Conservation (phyloP, 2,329 filamentous ascomycete species). For the Aspergillus sergii region DNA sequence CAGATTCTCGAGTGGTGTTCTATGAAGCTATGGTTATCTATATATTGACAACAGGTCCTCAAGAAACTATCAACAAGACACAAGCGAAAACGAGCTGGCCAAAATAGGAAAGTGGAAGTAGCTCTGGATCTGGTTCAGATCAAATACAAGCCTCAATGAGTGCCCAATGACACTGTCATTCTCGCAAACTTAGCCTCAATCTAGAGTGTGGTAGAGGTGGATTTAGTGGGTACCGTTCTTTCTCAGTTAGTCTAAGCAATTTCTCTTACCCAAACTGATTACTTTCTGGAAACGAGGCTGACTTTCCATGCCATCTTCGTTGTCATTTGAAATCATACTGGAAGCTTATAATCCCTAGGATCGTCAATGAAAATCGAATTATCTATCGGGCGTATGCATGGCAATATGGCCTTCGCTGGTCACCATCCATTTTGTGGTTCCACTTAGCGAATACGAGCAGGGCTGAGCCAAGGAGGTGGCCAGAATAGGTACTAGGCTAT, state of each 20-base stretch:
- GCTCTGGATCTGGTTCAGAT: not conserved
- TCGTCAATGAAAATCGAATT: not conserved
- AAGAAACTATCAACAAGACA: not conserved
- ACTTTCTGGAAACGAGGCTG: not conserved
- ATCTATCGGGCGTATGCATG: not conserved
- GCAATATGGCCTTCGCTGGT: not conserved
- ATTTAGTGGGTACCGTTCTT: not conserved
- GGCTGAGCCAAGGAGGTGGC: slow-evolving; percentile 9
- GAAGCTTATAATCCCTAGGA: not conserved
- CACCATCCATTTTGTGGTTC: not conserved
- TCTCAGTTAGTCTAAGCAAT: not conserved
- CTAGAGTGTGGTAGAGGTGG: not conserved
- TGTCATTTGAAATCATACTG: not conserved
- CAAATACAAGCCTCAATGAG: not conserved
- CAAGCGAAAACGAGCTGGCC: slow-evolving; percentile 27
- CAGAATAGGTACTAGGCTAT: not conserved
- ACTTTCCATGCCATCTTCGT: not conserved
- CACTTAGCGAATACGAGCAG: slow-evolving; percentile 19
- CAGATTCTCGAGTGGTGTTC: not conserved
- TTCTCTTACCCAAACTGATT: not conserved
- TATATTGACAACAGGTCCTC: not conserved
- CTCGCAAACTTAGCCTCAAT: not conserved
- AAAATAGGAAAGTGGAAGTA: slow-evolving; percentile 12
- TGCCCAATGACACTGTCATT: not conserved
- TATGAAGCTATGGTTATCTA: not conserved